phyloP scores from a whole-genome alignment of 148 eudicot species.

The Silene latifolia region DNA sequence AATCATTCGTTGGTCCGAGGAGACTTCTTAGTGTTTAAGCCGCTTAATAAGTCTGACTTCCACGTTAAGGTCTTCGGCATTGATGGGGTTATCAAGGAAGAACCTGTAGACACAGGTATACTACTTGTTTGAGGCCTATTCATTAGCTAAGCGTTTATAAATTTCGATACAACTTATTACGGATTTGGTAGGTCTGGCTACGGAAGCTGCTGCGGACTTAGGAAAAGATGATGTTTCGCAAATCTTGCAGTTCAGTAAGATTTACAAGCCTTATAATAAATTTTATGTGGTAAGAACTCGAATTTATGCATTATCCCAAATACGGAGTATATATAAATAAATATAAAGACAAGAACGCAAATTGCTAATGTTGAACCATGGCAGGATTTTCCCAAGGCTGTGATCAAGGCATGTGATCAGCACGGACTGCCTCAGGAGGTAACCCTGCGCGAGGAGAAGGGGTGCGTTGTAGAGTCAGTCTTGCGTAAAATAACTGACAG shows the following conservation, averaged over 20 bases:
- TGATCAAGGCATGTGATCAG: background rate
- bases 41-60: background rate
- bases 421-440: background rate
- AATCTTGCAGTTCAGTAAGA: background rate
- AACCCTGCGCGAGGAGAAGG: background rate
- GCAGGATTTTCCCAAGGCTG: background rate
- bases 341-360: too few relatives aligned
- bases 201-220: background rate
- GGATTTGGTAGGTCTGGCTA: background rate
- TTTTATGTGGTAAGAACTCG: too few relatives aligned
- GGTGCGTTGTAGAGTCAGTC: background rate
- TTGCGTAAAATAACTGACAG: background rate
- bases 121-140: background rate
- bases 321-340: too few relatives aligned
- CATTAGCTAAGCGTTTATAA: too few relatives aligned
- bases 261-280: too few relatives aligned
- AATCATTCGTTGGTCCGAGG: slow-evolving; percentile 4
- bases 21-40: background rate
- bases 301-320: too few relatives aligned
- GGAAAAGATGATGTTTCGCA: background rate
- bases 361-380: too few relatives aligned
- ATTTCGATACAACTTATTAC: too few relatives aligned
- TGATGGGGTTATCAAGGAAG: background rate
- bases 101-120: background rate
- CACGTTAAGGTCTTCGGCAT: background rate